phyloP scores from a whole-genome alignment of 176 grass and related monocot genomes.

The Sorghum bicolor region Sorghum_bicolor_NCBIv3 NC_012872.2:2442001-2442500 shows the following conservation, averaged over 20 bases:
- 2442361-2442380: no score
- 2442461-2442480: background rate
- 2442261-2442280: background rate
- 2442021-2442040: slow-evolving; percentile 26
- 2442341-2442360: no score
- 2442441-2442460: background rate
- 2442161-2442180: background rate
- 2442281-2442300: background rate
- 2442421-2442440: no score
- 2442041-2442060: slow-evolving; percentile 22
- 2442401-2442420: background rate
- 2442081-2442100: background rate
- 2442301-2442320: background rate
- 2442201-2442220: background rate
- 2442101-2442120: background rate
- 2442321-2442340: background rate
- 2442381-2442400: no score
- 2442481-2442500: background rate
- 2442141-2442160: background rate
- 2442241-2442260: background rate
- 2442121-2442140: background rate
- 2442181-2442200: no score
- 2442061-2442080: background rate
- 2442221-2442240: background rate
- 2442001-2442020: slow-evolving; percentile 12